Conservation (phyloP, 73 alveolate species). For the Halteria grandinella region DNA sequence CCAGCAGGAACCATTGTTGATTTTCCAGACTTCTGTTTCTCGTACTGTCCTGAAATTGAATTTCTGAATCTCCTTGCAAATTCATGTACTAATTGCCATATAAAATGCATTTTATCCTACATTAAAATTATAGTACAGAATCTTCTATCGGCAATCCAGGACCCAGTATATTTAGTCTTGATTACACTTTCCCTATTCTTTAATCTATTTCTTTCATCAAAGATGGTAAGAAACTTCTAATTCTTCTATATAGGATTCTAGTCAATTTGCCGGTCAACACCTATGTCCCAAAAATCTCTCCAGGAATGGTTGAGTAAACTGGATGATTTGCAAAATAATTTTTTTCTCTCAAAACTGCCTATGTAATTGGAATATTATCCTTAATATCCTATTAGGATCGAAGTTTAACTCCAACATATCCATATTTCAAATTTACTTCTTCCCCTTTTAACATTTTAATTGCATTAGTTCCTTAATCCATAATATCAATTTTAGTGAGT, state of each 20-base stretch:
- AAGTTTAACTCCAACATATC: constrained; percentile 98
- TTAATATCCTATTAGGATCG: constrained; percentile 94
- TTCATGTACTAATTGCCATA: constrained; percentile 98
- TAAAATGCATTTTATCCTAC: constrained; percentile 88
- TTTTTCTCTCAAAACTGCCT: constrained; percentile 85
- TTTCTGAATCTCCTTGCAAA: constrained; percentile 82
- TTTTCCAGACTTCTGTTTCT: constrained; percentile 14
- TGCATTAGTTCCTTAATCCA: constrained; percentile 98
- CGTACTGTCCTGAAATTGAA: constrained; percentile 73
- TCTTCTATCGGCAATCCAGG: constrained; percentile 88
- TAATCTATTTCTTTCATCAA: constrained; percentile 88
- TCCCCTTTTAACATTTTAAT: constrained; percentile 89
- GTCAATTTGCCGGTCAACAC: constrained; percentile 83
- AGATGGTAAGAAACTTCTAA: constrained; percentile 90
- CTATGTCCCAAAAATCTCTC: constrained; percentile 81
- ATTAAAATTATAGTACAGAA: constrained; percentile 66
- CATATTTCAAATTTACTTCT: constrained; percentile 97
- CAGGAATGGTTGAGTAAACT: constrained; percentile 82
- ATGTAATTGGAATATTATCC: constrained; percentile 76
- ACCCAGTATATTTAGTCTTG: constrained; percentile 80
- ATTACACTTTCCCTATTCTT: constrained; percentile 68
- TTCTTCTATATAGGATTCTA: constrained; percentile 84
- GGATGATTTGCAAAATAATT: constrained; percentile 85
- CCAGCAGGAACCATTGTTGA: constrained; percentile 75
- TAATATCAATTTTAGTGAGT: constrained; percentile 94